Conservation (phyloP, 202 grass and related monocot species). For the Carex arenaria region DNA sequence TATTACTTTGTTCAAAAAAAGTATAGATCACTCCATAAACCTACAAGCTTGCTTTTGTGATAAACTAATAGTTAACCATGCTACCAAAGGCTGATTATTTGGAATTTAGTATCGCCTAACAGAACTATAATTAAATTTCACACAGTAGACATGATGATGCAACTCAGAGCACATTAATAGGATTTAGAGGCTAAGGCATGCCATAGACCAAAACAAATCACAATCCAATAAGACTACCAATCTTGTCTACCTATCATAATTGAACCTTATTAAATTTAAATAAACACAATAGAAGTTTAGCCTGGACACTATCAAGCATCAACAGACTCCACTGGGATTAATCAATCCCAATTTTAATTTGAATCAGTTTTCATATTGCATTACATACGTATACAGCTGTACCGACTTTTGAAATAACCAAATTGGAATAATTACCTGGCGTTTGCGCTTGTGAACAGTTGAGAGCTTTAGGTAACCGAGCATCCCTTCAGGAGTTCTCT, state of each 20-base stretch:
- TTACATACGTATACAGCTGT: neutral
- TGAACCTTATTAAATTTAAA: neutral
- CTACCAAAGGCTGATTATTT: neutral
- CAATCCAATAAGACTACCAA: neutral
- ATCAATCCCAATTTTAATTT: neutral
- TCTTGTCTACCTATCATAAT: neutral
- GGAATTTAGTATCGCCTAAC: neutral
- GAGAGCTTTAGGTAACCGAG: constrained; percentile 67
- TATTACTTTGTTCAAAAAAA: neutral
- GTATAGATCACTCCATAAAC: neutral
- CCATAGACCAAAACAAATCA: neutral
- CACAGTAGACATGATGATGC: neutral
- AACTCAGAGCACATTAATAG: neutral
- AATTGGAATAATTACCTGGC: constrained; percentile 18
- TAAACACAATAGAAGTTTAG: neutral
- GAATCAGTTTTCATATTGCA: neutral
- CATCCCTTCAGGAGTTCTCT: constrained; percentile 92
- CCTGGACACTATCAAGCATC: neutral
- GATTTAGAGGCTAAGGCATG: neutral
- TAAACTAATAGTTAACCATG: neutral
- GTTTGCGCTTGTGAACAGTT: constrained; percentile 80
- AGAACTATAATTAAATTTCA: neutral
- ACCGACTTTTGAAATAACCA: neutral
- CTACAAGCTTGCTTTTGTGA: neutral
- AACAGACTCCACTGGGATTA: neutral